Evolutionary conservation across 768 basidiomycete genomes (phyloP).

Genomic region (Phlebiopsis gigantea): DNA sequence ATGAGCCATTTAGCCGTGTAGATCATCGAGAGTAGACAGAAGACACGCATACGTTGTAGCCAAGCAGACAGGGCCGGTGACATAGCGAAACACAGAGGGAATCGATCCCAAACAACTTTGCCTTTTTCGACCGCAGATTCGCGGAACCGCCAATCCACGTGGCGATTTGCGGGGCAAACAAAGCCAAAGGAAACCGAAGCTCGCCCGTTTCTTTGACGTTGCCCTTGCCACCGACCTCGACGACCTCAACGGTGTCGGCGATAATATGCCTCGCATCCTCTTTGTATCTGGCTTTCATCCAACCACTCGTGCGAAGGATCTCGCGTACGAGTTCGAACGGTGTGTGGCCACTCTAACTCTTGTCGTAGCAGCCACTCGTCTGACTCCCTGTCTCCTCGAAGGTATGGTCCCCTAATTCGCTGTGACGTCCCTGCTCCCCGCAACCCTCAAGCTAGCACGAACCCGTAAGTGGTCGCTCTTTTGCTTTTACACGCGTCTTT

Average conservation of each 20-base stretch:
- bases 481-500: conserved; percentile 13
- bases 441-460: conserved; percentile 65
- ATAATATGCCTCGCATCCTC: conserved; percentile 70
- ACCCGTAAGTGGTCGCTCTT: conserved; percentile 65
- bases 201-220: not conserved
- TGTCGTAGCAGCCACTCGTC: conserved; percentile 2
- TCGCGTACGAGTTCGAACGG: conserved; percentile 88
- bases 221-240: conserved; percentile 19
- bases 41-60: too few species aligned
- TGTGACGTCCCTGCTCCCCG: conserved; percentile 89
- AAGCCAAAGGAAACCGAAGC: not conserved
- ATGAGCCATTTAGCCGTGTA: too few species aligned
- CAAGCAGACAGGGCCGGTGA: too few species aligned
- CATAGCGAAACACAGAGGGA: too few species aligned
- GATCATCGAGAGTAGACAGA: too few species aligned
- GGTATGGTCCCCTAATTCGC: conserved; percentile 77
- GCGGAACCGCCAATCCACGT: not conserved
- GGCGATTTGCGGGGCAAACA: not conserved
- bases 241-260: conserved; percentile 10
- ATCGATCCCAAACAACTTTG: not conserved
- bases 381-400: conserved; percentile 24
- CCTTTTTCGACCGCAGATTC: not conserved
- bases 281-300: conserved; percentile 86
- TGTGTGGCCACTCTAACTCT: conserved; percentile 29
- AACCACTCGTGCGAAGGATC: conserved; percentile 74